Conservation (phyloP, 345 rosid genomes). For the Clarkia xantiana region DNA sequence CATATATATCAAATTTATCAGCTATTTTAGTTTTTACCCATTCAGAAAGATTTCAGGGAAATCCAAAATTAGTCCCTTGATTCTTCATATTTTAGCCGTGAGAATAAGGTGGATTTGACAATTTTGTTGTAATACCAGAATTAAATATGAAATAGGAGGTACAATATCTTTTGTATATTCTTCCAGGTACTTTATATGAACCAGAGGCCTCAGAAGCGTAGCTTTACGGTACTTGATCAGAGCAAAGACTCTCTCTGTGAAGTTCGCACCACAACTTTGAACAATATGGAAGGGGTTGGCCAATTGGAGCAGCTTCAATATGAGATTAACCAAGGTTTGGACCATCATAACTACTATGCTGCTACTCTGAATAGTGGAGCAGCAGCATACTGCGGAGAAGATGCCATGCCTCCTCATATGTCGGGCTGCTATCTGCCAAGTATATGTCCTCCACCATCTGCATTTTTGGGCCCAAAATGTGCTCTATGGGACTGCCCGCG, state of each 20-base stretch:
- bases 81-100: too few species aligned
- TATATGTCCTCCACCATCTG: conserved; percentile 75
- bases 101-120: too few species aligned
- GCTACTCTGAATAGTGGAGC: conserved; percentile 22
- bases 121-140: too few species aligned
- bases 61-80: too few species aligned
- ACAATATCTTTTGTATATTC: not conserved
- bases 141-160: too few species aligned
- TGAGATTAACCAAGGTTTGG: conserved; percentile 60
- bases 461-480: conserved; percentile 94
- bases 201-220: conserved; percentile 46
- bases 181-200: conserved; percentile 41
- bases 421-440: conserved; percentile 40
- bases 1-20: too few species aligned
- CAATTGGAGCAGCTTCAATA: conserved; percentile 49
- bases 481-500: conserved; percentile 99
- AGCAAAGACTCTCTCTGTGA: conserved; percentile 41
- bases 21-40: too few species aligned
- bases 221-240: conserved; percentile 33
- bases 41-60: too few species aligned
- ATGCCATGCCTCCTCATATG: conserved; percentile 34
- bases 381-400: conserved; percentile 35
- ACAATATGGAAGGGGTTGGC: conserved; percentile 29
- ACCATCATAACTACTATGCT: conserved; percentile 29
- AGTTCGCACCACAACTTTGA: conserved; percentile 13